Base-by-base conservation (phyloP, 768 basidiomycete species). In the Harrya chromipes region DNA sequence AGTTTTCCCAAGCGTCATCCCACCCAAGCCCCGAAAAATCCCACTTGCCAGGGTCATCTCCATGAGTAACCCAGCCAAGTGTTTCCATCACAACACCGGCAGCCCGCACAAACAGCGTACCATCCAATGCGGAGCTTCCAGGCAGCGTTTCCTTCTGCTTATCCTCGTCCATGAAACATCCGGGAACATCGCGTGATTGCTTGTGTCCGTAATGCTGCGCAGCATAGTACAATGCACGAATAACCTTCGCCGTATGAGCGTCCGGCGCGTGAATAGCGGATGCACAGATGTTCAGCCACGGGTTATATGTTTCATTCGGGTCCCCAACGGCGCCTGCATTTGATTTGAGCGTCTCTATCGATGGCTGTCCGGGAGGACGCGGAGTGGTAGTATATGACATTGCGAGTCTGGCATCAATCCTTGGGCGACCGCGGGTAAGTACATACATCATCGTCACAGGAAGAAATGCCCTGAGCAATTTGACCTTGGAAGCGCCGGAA, bases 11-110 rank as follows among this genome's bases (percentile, higher is more conserved):
- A 11, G 81, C 78, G 9, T 74, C 80, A 49, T 83, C 79, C 80
- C 81, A 83, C 1, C 81, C 82, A 35, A 82, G 64, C 4, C 73
- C 81, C 60, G 77, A 80, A 24, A 73, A 51, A 63, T 83, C 82
- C 83, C 83, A 84, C 2, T 58, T 36, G 16, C 77, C 74, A 35
- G 66, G 72, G 36, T 65, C 51, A 61, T 83, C 74, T 4, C 82
- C 82, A 64, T 76, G 67, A 8, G 69, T 60, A 1, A 77, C 74
- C 82, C 81, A 84, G 0, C 82, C 80, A 54, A 83, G 62, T 12
- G 67, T 74, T 40, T 81, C 70, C 75, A 80, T 73, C 65, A 81
- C 54, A 27, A 80, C 70, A 0, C 81, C 82, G 7, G 81, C 82
- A 14, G 80, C 75, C 36, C 82, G 67, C 5, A 79, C 72, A 55